phyloP scores from a whole-genome alignment of 805 yeast species.

The Starmerella sp. region DNA sequence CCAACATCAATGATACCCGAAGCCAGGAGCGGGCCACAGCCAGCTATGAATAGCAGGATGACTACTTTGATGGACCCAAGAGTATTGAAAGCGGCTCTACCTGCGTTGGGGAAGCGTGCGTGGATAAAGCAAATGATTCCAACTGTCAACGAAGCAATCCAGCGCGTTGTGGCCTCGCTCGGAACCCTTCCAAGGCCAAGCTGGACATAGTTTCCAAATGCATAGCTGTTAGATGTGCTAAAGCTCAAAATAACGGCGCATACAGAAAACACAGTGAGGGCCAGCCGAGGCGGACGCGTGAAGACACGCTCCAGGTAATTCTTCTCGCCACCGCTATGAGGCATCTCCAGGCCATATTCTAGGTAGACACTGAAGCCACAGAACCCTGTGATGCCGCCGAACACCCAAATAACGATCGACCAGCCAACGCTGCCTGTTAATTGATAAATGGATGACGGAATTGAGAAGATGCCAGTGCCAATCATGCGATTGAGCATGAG shows the following conservation, averaged over 20 bases:
- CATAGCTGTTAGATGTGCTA: slow-evolving; percentile 53
- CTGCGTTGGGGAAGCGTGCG: slow-evolving; percentile 38
- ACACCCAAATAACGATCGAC: slow-evolving; percentile 44
- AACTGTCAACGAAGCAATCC: slow-evolving; percentile 37
- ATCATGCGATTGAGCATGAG: slow-evolving; percentile 56
- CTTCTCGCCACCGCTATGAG: slow-evolving; percentile 58
- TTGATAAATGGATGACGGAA: slow-evolving; percentile 51
- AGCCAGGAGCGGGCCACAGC: slow-evolving; percentile 36
- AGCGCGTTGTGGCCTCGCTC: slow-evolving; percentile 32
- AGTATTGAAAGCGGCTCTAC: slow-evolving; percentile 41
- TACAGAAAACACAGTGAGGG: slow-evolving; percentile 41
- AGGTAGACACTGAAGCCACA: slow-evolving; percentile 46
- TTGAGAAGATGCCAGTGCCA: slow-evolving; percentile 64
- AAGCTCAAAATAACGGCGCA: slow-evolving; percentile 48
- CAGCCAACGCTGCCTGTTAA: slow-evolving; percentile 51
- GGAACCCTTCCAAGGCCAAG: slow-evolving; percentile 35
- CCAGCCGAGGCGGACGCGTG: slow-evolving; percentile 42
- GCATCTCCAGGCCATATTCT: slow-evolving; percentile 55
- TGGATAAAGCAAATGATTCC: slow-evolving; percentile 37
- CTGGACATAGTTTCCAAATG: slow-evolving; percentile 51
- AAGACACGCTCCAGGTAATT: slow-evolving; percentile 52
- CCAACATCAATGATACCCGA: slow-evolving; percentile 20
- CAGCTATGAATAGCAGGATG: slow-evolving; percentile 40
- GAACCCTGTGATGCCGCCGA: slow-evolving; percentile 52
- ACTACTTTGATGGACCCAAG: slow-evolving; percentile 46